Conservation (phyloP, 164 flowering plant species). For the Kalanchoe fedtschenkoi region DNA sequence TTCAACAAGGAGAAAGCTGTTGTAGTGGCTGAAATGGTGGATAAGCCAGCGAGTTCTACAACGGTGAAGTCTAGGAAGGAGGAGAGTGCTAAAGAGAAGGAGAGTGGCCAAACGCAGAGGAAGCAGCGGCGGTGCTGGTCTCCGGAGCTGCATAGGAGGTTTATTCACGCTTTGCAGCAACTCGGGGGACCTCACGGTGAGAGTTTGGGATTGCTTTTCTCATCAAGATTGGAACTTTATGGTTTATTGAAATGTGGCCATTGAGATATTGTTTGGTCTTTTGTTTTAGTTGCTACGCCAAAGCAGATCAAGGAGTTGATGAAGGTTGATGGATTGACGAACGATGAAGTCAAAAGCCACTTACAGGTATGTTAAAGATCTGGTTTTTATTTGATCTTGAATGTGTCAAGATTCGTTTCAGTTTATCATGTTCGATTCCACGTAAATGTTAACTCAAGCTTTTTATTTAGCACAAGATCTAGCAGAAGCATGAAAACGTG, state of each 20-base stretch:
- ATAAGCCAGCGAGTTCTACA: conserved; percentile 12
- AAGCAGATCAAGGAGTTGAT: conserved; percentile 8
- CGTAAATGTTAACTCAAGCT: too few species aligned
- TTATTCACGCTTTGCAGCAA: conserved; percentile 5
- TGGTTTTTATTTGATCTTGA: background rate
- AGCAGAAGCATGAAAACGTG: too few species aligned
- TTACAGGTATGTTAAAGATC: conserved; percentile 3
- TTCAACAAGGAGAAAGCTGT: background rate
- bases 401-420: background rate
- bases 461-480: too few species aligned
- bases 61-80: conserved; percentile 18
- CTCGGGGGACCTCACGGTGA: conserved; percentile 8
- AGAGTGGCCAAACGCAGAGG: conserved; percentile 12
- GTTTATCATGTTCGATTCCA: background rate
- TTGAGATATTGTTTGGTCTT: background rate
- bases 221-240: background rate
- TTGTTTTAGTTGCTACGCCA: conserved; percentile 5
- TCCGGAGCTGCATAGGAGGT: conserved; percentile 8
- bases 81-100: conserved; percentile 32
- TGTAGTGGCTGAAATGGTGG: background rate
- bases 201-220: background rate
- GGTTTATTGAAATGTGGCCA: background rate
- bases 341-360: conserved; percentile 9
- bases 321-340: conserved; percentile 7
- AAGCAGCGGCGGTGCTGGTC: conserved; percentile 9